Percentiles rank a stretch among this genome's conserved stretches.
These are phyloP conservation scores for Toxicodendron radicans DNA, from an alignment of 345 rosid species.

Conservation along the genomic window DNA sequence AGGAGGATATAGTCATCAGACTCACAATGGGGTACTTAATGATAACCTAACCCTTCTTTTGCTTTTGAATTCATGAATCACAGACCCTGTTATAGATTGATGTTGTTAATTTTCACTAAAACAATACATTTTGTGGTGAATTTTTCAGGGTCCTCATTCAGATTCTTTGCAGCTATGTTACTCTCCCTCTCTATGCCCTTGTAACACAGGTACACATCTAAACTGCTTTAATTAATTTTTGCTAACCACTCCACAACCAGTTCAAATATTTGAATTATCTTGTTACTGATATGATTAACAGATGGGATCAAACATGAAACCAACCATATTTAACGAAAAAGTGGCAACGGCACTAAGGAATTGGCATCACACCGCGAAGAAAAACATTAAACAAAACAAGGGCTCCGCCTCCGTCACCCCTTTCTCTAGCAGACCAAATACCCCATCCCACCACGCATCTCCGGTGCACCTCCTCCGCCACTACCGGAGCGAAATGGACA, in stretches of 20 bases:
- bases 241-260: neutral
- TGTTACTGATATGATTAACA: slow-evolving; percentile 18
- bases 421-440: slow-evolving; percentile 57
- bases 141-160: slow-evolving; percentile 68
- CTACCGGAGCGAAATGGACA: slow-evolving; percentile 20
- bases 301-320: slow-evolving; percentile 96
- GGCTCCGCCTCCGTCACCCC: slow-evolving; percentile 46
- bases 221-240: neutral
- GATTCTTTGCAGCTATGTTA: slow-evolving; percentile 86
- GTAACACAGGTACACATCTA: slow-evolving; percentile 69
- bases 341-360: slow-evolving; percentile 64
- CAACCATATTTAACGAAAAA: slow-evolving; percentile 74
- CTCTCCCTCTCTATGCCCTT: slow-evolving; percentile 90
- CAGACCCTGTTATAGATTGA: neutral
- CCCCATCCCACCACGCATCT: slow-evolving; percentile 60
- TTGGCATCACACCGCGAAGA: slow-evolving; percentile 82
- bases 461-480: slow-evolving; percentile 61
- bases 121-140: neutral
- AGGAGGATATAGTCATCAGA: slow-evolving; percentile 59
- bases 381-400: slow-evolving; percentile 56
- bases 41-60: neutral
- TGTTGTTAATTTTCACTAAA: neutral
- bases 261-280: neutral
- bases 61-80: neutral
- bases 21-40: slow-evolving; percentile 70